Base-by-base conservation (phyloP, 345 rosid species). In the Eucalyptus pauciflora region DNA sequence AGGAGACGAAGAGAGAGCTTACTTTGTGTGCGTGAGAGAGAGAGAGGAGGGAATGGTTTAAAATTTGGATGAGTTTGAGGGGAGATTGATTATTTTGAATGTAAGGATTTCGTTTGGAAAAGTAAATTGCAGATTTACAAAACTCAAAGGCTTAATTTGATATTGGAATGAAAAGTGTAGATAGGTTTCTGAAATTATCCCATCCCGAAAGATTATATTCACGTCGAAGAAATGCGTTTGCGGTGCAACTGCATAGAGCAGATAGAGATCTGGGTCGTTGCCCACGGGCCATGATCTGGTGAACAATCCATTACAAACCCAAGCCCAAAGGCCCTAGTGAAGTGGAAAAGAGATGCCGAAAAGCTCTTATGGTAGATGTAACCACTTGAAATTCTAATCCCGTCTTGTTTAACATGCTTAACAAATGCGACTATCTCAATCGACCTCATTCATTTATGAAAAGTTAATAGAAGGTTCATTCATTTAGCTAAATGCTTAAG, bases 401-500 rank as follows among this genome's bases (percentile, higher is more conserved):
- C 7, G 2, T 3, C 1, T 17, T 33, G 13, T 33, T 17, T 18
- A 41, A 33, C 5, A 33, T 33, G 45, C 80, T 69, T 69, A 33
- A 33, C 80, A 31, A 67, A 0, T 15, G 6, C 1, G 22, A 67
- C 79, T 3, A 33, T 0, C 80, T 69, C 2, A 13, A 17, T 31
- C 7, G 16, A 69, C 24, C 43, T 69, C 2, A 7, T 1, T 69
- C 22, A 2, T 33, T 69, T 17, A 69, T 0, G 43, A 16, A 33
- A 33, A 33, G 24, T 33, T 16, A 69, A 69, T 69, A 9, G 0
- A 69, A 69, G 11, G 13, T 17, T 4, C 1, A 67, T 33, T 69
- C 24, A 31, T 33, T 18, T 0, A 16, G 1, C 13, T 0, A 17
- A 0, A 8, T 1, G 2, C 25, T 69, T 69, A 33, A 69, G 1